A percentile compares a stretch with the other conserved stretches of the same genome.
These are phyloP conservation scores for Pelargonium australe DNA, from an alignment of 441 rosid species.

Conservation along the genomic window DNA sequence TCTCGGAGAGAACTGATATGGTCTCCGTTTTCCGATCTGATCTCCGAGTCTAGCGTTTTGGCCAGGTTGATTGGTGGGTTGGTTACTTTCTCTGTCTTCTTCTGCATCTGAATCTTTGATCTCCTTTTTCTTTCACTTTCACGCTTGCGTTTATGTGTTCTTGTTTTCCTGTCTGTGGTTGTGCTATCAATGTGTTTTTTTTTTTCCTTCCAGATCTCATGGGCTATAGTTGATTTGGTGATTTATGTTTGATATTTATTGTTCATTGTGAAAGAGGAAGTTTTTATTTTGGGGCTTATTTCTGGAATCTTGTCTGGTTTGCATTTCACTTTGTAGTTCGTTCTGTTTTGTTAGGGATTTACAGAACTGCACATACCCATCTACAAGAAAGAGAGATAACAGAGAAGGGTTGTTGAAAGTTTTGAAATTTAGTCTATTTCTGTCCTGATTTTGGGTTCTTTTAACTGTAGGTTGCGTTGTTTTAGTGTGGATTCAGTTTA, in stretches of 20 bases:
- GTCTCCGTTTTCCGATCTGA: neutral
- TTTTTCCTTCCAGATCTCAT: neutral
- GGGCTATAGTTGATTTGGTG: conserved; percentile 1
- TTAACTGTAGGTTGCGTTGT: neutral
- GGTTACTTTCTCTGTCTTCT: neutral
- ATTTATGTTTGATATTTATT: neutral
- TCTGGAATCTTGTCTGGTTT: neutral
- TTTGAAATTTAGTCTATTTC: neutral
- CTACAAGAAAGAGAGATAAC: neutral
- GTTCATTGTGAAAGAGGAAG: neutral
- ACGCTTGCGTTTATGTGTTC: neutral
- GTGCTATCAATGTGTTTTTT: neutral
- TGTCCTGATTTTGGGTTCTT: conserved; percentile 1
- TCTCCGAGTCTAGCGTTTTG: neutral
- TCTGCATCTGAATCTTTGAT: no score
- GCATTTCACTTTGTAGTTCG: conserved; percentile 20
- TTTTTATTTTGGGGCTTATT: conserved; percentile 2
- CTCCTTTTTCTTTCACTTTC: neutral
- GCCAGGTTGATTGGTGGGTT: neutral
- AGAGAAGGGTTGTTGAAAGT: neutral
- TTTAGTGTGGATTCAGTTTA: neutral
- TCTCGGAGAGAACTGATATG: no score
- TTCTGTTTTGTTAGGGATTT: neutral
- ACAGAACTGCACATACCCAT: no score
- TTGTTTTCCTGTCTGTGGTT: neutral